phyloP scores from a whole-genome alignment of 2,329 filamentous ascomycete genomes.

The Stemphylium beticola region DNA sequence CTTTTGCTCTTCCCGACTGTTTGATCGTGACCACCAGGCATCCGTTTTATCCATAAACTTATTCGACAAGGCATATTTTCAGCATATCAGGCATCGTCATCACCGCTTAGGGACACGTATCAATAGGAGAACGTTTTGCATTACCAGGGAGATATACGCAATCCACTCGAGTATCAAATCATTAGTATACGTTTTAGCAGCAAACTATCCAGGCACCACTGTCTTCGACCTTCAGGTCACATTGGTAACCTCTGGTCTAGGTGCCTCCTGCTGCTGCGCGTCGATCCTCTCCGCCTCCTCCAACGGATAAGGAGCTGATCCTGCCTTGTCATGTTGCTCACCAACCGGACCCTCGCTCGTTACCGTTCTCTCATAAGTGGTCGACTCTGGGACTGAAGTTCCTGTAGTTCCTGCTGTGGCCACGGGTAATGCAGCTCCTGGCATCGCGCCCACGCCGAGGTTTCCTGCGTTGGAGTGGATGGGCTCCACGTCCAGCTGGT shows the following conservation, averaged over 20 bases:
- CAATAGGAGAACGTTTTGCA: background rate
- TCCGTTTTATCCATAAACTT: background rate
- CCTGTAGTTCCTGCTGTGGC: background rate
- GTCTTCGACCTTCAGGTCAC: conserved; percentile 8
- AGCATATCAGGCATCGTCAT: background rate
- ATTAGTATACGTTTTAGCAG: conserved; percentile 23
- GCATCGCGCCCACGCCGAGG: conserved; percentile 57
- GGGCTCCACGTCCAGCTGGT: conserved; percentile 65
- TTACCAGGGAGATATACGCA: background rate
- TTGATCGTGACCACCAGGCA: conserved; percentile 15
- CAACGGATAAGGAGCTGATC: conserved; percentile 37
- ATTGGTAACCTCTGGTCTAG: conserved; percentile 13
- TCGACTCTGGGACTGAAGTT: conserved; percentile 10
- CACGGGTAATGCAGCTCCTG: conserved; percentile 24
- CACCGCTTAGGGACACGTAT: background rate
- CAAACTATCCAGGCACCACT: background rate
- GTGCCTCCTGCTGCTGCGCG: conserved; percentile 17
- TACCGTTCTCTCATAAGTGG: conserved; percentile 9
- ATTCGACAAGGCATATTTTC: background rate
- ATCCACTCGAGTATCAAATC: conserved; percentile 12
- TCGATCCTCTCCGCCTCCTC: conserved; percentile 40
- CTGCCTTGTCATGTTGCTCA: conserved; percentile 31
- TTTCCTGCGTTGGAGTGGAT: conserved; percentile 58
- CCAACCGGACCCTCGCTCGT: conserved; percentile 31
- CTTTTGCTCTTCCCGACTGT: background rate